Base-by-base conservation (phyloP, 345 rosid genomes). In the Psidium friedrichsthalianum region DNA sequence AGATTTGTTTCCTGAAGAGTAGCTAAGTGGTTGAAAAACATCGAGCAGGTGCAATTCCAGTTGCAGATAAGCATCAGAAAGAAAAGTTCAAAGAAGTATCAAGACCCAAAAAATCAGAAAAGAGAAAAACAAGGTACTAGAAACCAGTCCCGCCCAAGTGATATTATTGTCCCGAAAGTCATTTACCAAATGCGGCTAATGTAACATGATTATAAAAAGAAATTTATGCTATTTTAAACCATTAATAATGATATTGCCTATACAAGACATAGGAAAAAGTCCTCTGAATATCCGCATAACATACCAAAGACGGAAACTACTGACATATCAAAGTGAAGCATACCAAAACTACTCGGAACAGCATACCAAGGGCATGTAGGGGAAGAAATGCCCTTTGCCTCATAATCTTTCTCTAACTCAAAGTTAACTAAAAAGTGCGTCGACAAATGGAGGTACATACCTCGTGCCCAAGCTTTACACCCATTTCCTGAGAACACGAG, bases 401-500 rank as follows among this genome's bases (percentile, higher is more conserved):
- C 44, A 18, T 36, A 20, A n/a, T 82, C 58, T 52, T n/a, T 27
- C 78, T 49, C 22, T 22, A 54, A 53, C 2, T 6, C 24, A 21
- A 81, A 21, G 81, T 24, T 32, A 57, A 13, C n/a, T 22, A 27
- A 12, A 42, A 58, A 3, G 44, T 29, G 51, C 32, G 47, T 27
- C 49, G n/a, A n/a, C n/a, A 44, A 85, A 86, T 56, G 84, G 84
- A 84, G 58, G 49, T 88, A 64, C 44, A 84, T 82, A 93, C 99
- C 94, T 97, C 99, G 22, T 97, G 98, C 64, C 99, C 99, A 89
- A 97, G 99, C 89, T 97, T 96, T 90, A 97, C 95, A 64, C 98
- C 99, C 98, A 97, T 92, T 89, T 97, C 99, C 87, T 97, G 98
- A 88, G 99, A 89, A 97, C 99, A 87, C 99, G 94, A 84, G 98